phyloP scores from a whole-genome alignment of 192 early-diverging fungal species.

The Backusella westeae region DNA sequence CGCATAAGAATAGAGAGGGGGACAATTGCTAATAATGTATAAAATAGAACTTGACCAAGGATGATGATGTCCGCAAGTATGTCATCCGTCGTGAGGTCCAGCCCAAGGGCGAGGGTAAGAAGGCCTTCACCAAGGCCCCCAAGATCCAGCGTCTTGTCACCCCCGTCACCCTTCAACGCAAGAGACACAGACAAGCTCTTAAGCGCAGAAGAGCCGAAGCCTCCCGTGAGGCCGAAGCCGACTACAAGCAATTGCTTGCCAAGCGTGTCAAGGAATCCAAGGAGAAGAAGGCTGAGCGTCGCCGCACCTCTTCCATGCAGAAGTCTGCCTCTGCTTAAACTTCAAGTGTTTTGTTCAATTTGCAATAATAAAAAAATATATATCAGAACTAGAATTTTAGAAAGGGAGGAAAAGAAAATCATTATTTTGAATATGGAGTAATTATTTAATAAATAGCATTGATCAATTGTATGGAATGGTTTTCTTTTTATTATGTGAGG shows the following conservation, averaged over 20 bases:
- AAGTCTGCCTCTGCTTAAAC: conserved; percentile 49
- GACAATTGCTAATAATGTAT: neutral
- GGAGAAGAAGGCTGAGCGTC: conserved; percentile 77
- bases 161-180: conserved; percentile 94
- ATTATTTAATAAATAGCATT: too few species aligned
- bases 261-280: conserved; percentile 95
- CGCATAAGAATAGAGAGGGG: neutral
- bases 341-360: neutral
- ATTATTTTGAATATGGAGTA: too few species aligned
- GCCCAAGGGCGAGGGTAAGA: conserved; percentile 87
- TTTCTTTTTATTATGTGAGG: too few species aligned
- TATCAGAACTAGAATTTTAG: too few species aligned
- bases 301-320: conserved; percentile 66
- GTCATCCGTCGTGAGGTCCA: conserved; percentile 97
- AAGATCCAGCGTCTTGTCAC: conserved; percentile 99
- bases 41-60: conserved; percentile 81
- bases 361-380: neutral
- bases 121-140: conserved; percentile 91
- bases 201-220: conserved; percentile 84
- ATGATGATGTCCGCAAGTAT: conserved; percentile 99
- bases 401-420: too few species aligned
- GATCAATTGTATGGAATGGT: too few species aligned
- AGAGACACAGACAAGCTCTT: conserved; percentile 83
- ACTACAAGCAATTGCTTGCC: conserved; percentile 85
- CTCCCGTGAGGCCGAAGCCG: conserved; percentile 76